A percentile compares a stretch with the other conserved stretches of the same genome.
Conservation (phyloP, 441 rosid species). For the Hypseocharis bilobata region DNA sequence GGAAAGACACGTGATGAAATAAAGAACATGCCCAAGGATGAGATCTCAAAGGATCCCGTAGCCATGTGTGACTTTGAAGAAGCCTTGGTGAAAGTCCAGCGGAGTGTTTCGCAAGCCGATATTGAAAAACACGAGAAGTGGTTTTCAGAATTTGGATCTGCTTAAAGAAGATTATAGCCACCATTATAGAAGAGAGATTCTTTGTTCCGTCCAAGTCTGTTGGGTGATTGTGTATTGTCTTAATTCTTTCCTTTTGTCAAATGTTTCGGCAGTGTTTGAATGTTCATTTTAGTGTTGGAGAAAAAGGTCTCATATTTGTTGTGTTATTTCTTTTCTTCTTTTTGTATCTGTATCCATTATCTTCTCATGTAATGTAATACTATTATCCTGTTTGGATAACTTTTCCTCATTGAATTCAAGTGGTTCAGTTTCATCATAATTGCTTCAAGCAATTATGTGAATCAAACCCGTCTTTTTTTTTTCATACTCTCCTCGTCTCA, state of each 20-base stretch:
- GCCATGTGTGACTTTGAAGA: slow-evolving; percentile 99
- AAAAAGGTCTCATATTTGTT: too few species aligned
- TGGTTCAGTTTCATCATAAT: too few species aligned
- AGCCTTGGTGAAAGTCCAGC: slow-evolving; percentile 81
- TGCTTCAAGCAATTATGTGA: too few species aligned
- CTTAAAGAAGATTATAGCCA: slow-evolving; percentile 22
- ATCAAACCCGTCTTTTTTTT: too few species aligned
- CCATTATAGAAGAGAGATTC: neutral
- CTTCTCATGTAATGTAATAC: slow-evolving; percentile 10
- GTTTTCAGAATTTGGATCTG: slow-evolving; percentile 86
- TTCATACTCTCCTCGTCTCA: too few species aligned
- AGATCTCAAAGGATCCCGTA: slow-evolving; percentile 89
- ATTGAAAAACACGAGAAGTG: slow-evolving; percentile 97
- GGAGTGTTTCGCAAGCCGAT: slow-evolving; percentile 77
- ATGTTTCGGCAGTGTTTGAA: too few species aligned
- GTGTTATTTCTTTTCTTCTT: too few species aligned
- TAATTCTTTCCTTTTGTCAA: too few species aligned
- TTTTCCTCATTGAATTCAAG: too few species aligned
- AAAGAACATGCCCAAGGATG: slow-evolving; percentile 93
- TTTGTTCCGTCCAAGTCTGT: neutral
- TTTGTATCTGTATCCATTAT: too few species aligned
- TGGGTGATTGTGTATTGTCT: neutral
- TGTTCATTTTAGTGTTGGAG: too few species aligned
- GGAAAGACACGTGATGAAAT: slow-evolving; percentile 97
- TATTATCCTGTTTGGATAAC: too few species aligned